Evolutionary conservation across 257 asterid species (phyloP).

Genomic region (Dorcoceras hygrometricum): DNA sequence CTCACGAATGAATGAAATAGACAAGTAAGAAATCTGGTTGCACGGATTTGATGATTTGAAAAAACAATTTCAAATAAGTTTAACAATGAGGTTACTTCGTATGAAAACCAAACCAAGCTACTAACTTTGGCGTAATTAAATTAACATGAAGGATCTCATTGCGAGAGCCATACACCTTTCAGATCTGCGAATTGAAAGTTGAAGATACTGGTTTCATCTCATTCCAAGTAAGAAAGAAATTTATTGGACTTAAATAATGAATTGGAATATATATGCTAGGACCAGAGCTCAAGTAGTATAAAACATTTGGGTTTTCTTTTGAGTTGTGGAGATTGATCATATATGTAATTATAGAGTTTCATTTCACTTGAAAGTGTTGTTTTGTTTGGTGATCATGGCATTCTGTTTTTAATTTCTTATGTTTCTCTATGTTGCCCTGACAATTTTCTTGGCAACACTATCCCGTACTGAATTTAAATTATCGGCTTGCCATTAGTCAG

Average conservation of each 20-base stretch:
- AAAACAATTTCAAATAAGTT: constrained; percentile 13
- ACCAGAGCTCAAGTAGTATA: background rate
- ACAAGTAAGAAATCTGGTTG: constrained; percentile 14
- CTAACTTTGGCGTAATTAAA: constrained; percentile 14
- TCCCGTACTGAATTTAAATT: constrained; percentile 6
- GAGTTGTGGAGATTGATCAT: background rate
- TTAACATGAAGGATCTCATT: constrained; percentile 5
- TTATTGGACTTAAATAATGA: constrained; percentile 16
- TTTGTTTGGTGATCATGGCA: background rate
- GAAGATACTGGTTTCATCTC: constrained; percentile 9
- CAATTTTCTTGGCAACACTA: constrained; percentile 2
- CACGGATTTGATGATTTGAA: constrained; percentile 5
- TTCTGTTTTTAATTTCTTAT: background rate
- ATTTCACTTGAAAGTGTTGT: constrained; percentile 10
- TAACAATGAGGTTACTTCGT: constrained; percentile 6
- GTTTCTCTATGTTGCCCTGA: constrained; percentile 7
- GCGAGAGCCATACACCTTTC: background rate
- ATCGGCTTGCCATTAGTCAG: background rate
- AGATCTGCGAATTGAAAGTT: constrained; percentile 1
- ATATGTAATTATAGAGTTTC: constrained; percentile 1
- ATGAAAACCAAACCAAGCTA: constrained; percentile 21
- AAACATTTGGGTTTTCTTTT: background rate
- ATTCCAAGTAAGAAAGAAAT: constrained; percentile 7
- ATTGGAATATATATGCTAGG: constrained; percentile 13
- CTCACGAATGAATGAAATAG: constrained; percentile 21